phyloP scores from a whole-genome alignment of 2,329 filamentous ascomycete genomes.

The Dothideomycetes sp. region DNA sequence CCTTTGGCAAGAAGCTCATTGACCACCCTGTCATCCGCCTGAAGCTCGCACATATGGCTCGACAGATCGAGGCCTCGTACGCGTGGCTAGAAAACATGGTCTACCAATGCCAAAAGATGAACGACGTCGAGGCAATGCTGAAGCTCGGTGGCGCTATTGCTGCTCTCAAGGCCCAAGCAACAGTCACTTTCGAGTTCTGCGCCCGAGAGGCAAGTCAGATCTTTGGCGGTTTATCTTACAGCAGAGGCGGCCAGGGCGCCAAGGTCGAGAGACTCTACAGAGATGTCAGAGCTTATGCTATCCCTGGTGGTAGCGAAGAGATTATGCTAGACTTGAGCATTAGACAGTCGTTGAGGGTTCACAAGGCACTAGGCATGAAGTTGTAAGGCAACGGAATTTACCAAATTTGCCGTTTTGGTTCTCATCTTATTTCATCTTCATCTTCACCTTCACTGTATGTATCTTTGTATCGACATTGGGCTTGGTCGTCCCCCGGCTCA shows the following conservation, averaged over 20 bases:
- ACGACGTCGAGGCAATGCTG: slow-evolving; percentile 89
- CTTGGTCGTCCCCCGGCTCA: no score
- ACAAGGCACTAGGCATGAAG: slow-evolving; percentile 92
- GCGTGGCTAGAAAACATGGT: slow-evolving; percentile 94
- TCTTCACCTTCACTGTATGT: no score
- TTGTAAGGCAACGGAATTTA: slow-evolving; percentile 54
- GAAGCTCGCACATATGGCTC: slow-evolving; percentile 96
- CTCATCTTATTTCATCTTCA: no score
- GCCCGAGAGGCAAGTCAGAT: slow-evolving; percentile 94
- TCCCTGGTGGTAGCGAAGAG: slow-evolving; percentile 91
- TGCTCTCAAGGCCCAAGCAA: slow-evolving; percentile 84
- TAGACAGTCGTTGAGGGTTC: slow-evolving; percentile 77
- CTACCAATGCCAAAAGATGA: slow-evolving; percentile 88
- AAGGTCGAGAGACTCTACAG: slow-evolving; percentile 93
- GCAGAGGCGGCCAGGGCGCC: slow-evolving; percentile 82
- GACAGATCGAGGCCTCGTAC: slow-evolving; percentile 94
- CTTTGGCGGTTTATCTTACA: slow-evolving; percentile 89
- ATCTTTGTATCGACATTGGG: no score
- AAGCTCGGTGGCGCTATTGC: slow-evolving; percentile 92
- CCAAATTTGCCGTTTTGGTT: background rate
- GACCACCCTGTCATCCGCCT: slow-evolving; percentile 95
- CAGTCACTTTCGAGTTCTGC: slow-evolving; percentile 94
- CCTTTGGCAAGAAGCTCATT: slow-evolving; percentile 93
- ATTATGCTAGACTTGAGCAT: slow-evolving; percentile 98
- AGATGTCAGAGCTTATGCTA: slow-evolving; percentile 87